Percentiles rank a stretch among this genome's conserved stretches.
Conservation (phyloP, 139 green algal species). For the Diplosphaera chodatii region DNA sequence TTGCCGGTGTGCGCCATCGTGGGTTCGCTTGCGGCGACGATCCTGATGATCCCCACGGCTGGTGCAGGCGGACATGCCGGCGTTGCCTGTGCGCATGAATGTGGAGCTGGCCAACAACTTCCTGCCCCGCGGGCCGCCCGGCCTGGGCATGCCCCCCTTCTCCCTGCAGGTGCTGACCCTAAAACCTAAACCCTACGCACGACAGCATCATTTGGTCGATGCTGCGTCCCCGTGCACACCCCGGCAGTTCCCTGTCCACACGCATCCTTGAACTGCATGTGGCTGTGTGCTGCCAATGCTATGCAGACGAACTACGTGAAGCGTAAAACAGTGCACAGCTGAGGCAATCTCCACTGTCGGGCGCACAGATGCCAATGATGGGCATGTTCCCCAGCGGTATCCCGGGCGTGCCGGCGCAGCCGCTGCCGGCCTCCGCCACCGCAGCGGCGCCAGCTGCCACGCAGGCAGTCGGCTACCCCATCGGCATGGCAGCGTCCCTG, state of each 20-base stretch:
- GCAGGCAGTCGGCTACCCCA: neutral
- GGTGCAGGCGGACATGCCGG: conserved; percentile 65
- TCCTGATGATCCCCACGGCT: no score
- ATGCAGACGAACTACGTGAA: no score
- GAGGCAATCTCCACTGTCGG: no score
- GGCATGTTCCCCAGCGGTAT: neutral
- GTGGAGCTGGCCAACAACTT: conserved; percentile 50
- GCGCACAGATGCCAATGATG: neutral
- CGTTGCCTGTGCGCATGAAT: conserved; percentile 72
- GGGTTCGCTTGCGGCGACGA: no score
- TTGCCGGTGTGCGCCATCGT: no score
- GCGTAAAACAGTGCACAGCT: no score
- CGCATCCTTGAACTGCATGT: no score
- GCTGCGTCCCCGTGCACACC: no score
- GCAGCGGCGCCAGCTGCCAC: neutral
- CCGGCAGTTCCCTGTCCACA: no score
- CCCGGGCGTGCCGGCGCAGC: neutral
- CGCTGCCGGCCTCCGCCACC: neutral
- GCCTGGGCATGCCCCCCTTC: neutral
- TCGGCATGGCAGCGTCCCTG: neutral
- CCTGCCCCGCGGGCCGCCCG: conserved; percentile 7
- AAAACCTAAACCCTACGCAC: no score
- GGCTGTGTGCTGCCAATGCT: no score
- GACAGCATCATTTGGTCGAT: neutral
- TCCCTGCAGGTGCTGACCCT: neutral